These are phyloP conservation scores for Colletotrichum cuscutae DNA, from an alignment of 2,329 filamentous ascomycete genomes.

Conservation along the genomic window DNA sequence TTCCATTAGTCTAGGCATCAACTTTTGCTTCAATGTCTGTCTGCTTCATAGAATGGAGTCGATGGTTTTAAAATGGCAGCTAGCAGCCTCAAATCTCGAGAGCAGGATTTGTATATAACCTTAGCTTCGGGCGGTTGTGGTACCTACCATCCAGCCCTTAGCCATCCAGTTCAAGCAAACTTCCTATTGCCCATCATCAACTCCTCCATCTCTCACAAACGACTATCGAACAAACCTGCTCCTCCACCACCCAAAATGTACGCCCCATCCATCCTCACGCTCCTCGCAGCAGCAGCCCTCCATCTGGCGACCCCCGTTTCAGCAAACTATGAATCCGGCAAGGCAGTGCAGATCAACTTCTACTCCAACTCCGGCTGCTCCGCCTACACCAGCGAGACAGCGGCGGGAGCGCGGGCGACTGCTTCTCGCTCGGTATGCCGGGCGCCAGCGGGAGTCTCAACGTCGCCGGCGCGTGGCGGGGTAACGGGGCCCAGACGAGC, in stretches of 20 bases:
- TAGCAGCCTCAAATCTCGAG: too few relatives aligned
- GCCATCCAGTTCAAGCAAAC: background rate
- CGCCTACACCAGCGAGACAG: slow-evolving; percentile 14
- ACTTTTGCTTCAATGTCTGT: background rate
- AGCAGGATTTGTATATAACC: background rate
- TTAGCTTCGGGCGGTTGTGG: background rate
- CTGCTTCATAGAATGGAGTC: background rate
- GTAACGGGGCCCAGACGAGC: background rate
- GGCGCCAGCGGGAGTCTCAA: slow-evolving; percentile 14
- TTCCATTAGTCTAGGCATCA: background rate
- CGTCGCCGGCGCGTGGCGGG: slow-evolving; percentile 5
- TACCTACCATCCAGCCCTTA: background rate
- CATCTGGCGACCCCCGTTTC: background rate
- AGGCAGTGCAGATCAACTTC: slow-evolving; percentile 17
- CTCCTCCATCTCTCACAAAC: background rate
- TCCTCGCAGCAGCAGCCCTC: background rate
- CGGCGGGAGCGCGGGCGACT: background rate
- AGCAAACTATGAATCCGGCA: slow-evolving; percentile 11
- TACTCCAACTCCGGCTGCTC: slow-evolving; percentile 18
- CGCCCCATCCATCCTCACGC: background rate
- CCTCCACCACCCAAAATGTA: background rate
- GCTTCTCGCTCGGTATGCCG: slow-evolving; percentile 13
- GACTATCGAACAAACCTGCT: too few relatives aligned
- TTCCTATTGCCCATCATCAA: background rate
- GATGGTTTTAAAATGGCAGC: background rate